A percentile compares a stretch with the other conserved stretches of the same genome.
These are phyloP conservation scores for Teunomyces gatunensis DNA, from an alignment of 805 yeast species.

Conservation along the genomic window DNA sequence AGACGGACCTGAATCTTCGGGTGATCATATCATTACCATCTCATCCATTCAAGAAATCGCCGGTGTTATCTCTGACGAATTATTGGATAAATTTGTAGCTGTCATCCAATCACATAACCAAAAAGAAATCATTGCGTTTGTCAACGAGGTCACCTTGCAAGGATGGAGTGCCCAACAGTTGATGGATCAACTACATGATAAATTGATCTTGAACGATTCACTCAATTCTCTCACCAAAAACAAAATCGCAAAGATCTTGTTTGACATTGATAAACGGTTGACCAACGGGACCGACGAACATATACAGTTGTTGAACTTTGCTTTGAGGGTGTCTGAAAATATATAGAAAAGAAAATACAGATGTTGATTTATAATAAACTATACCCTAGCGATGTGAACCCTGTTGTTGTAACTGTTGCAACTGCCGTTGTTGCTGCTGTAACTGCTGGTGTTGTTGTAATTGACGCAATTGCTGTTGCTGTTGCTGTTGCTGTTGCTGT, in stretches of 20 bases:
- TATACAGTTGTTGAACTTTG: slow-evolving; percentile 69
- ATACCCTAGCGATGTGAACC: slow-evolving; percentile 2
- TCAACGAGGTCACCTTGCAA: slow-evolving; percentile 53
- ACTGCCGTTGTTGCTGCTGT: slow-evolving; percentile 4
- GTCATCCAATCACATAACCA: slow-evolving; percentile 27
- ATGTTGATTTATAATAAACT: not conserved
- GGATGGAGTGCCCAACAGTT: slow-evolving; percentile 83
- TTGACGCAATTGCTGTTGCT: not conserved
- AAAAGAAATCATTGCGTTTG: slow-evolving; percentile 34
- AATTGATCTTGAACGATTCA: slow-evolving; percentile 53
- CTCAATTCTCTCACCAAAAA: slow-evolving; percentile 58
- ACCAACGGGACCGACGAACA: slow-evolving; percentile 89
- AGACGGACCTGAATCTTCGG: too few species aligned
- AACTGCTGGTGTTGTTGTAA: slow-evolving; percentile 14
- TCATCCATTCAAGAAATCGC: slow-evolving; percentile 64
- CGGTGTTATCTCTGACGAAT: slow-evolving; percentile 61
- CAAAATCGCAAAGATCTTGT: slow-evolving; percentile 58
- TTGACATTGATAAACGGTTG: slow-evolving; percentile 71
- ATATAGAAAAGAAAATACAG: not conserved
- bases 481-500: slow-evolving; percentile 11
- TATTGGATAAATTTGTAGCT: slow-evolving; percentile 41
- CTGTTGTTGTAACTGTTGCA: slow-evolving; percentile 5
- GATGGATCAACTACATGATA: slow-evolving; percentile 68
- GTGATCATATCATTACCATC: slow-evolving; percentile 38
- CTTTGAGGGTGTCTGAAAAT: slow-evolving; percentile 27